Evolutionary conservation across 352 stramenopile genomes (phyloP), one percentile per base, ranked within the genome.

Genomic region (Globisporangium apiculatum): DNA sequence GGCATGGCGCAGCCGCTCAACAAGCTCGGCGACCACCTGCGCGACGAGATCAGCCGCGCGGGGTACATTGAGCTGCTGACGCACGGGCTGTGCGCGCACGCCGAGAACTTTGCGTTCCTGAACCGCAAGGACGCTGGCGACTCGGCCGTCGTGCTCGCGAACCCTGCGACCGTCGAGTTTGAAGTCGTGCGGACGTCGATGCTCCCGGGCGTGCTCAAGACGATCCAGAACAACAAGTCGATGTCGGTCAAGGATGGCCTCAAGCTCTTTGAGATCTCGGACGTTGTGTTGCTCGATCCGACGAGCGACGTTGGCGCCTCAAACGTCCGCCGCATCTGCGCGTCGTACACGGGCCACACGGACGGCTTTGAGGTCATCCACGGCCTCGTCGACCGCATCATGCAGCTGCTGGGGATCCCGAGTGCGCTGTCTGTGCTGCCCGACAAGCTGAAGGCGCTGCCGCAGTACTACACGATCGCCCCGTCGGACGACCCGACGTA

Each of bases 291-390:
- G 17, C 80, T 97, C 15, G 96, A 99, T 73, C 64, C 86, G 53
- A 72, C 87, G 46, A 86, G 89, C 35, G 90, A 97, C 62, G 94
- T 99, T 7, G 97, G 97, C 52, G 96, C 97, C 17, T 90, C 89
- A 58, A 99, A 99, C 77, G 79, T 94, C 57, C 83, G 98, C 53
- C 83, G 94, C 47, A 84, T 99, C 31, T 98, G 93, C 51, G 97
- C 96, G 37, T 88, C 97, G 17, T 99, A 99, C 78, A 97, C 96
- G 53, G 96, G 97, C 59, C 90, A 89, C 18, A 99, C 94, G 12
- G 95, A 98, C 46, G 97, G 97, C 51, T 99, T 99, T 67, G 97
- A 99, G 73, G 94, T 99, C 18, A 98, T 99, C 58, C 97, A 99
- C 76, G 98, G 98, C 46, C 86, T 99, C 35, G 91, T 99, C 46